Conservation (phyloP, 1,284 basidiomycete species). For the Ceratobasidium papillatum region DNA sequence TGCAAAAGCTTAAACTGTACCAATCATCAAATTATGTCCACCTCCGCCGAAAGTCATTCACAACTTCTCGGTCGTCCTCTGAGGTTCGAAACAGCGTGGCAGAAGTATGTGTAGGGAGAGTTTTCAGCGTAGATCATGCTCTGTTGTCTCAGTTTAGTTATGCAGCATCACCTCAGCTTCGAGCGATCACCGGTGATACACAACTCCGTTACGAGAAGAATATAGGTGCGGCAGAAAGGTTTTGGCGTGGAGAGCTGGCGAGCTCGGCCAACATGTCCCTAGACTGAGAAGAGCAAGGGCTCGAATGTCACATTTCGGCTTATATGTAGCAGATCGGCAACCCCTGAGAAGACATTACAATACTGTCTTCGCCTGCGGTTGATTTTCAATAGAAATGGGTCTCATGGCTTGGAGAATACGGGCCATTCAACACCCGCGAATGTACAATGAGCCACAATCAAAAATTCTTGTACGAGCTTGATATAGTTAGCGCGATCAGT, state of each 20-base stretch:
- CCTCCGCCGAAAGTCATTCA: constrained; percentile 3
- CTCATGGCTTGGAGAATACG: background rate
- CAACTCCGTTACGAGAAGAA: background rate
- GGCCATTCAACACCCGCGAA: background rate
- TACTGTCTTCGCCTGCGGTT: background rate
- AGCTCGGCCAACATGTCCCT: background rate
- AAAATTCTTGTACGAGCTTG: background rate
- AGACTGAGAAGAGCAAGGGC: background rate
- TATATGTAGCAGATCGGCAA: background rate
- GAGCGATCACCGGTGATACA: constrained; percentile 2
- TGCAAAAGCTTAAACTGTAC: background rate
- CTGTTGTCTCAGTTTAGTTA: background rate
- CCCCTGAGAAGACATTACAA: background rate
- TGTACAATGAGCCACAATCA: background rate
- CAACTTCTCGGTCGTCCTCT: background rate
- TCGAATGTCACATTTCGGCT: background rate
- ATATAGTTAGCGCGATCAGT: constrained; percentile 4
- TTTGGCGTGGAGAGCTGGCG: background rate
- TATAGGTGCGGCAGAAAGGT: background rate
- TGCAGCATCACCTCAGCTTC: background rate
- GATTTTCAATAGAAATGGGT: background rate
- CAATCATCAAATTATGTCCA: background rate
- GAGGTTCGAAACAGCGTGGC: background rate
- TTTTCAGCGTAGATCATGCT: background rate
- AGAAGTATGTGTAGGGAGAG: background rate